Evolutionary conservation across 192 early-diverging fungal species (phyloP).

Genomic region (Coemansia sp.): DNA sequence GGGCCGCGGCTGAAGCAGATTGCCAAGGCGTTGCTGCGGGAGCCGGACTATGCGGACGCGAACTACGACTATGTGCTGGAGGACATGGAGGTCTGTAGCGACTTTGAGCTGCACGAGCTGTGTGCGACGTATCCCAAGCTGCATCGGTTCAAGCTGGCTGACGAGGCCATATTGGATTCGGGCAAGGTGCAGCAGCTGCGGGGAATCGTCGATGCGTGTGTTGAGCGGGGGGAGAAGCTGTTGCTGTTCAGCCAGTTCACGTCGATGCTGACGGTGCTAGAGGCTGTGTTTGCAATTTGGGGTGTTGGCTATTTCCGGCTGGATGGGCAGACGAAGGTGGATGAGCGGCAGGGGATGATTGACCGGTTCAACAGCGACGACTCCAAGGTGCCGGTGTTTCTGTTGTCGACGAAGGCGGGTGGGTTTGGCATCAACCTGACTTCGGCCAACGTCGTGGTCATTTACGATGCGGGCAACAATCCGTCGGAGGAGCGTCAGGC

Average conservation of each 20-base stretch:
- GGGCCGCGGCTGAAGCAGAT: slow-evolving; percentile 56
- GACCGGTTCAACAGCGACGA: slow-evolving; percentile 66
- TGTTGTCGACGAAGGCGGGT: slow-evolving; percentile 73
- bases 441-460: slow-evolving; percentile 69
- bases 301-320: slow-evolving; percentile 39
- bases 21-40: slow-evolving; percentile 61
- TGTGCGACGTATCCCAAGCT: slow-evolving; percentile 45
- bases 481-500: slow-evolving; percentile 83
- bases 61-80: slow-evolving; percentile 69
- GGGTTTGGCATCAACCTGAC: slow-evolving; percentile 81
- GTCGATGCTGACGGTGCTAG: slow-evolving; percentile 74
- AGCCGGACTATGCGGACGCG: slow-evolving; percentile 70
- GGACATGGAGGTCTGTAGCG: slow-evolving; percentile 82
- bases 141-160: slow-evolving; percentile 44
- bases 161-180: slow-evolving; percentile 61
- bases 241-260: slow-evolving; percentile 87
- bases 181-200: slow-evolving; percentile 68
- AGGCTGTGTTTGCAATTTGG: slow-evolving; percentile 58
- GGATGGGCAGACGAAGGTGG: slow-evolving; percentile 65
- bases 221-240: slow-evolving; percentile 37
- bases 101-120: slow-evolving; percentile 76
- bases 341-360: slow-evolving; percentile 67
- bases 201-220: slow-evolving; percentile 49
- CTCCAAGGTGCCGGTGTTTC: slow-evolving; percentile 53
- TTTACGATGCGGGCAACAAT: slow-evolving; percentile 78